Evolutionary conservation across 2,329 filamentous ascomycete species (phyloP), one percentile per base, ranked within the genome.

Genomic region (Sporothrix brasiliensis): DNA sequence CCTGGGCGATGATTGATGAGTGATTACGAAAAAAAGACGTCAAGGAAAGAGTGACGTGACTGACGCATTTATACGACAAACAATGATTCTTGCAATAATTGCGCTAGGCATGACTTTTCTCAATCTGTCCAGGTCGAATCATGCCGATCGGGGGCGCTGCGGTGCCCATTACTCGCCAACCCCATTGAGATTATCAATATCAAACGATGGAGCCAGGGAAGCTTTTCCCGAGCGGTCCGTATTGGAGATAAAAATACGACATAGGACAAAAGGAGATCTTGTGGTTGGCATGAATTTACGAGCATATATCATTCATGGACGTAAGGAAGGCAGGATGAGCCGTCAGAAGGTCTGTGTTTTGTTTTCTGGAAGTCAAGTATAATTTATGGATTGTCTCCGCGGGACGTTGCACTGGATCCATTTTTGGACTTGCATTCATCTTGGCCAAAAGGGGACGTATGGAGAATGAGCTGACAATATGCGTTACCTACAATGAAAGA

Each of bases 141-240:
- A 34, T 56, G 53, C 53, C 53, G 10, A 10, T 14, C 13, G 52
- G 24, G 27, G 19, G 5, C n/a, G 13, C 27, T 30, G 30, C 34
- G 16, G 27, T 60, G 54, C 30, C 19, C 56, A 21, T 19, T 13
- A 21, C 56, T 60, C 5, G 14, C n/a, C 54, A 39, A 14, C 34
- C 21, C 34, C 19, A 11, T 3, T 14, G 34, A 34, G 19, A 41
- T 21, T 19, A 41, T 41, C 34, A 60, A 60, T 60, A n/a, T 60
- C 56, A 60, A 60, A 24, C 56, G 21, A 13, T 11, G 30, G 19
- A 39, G 10, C 56, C 56, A 41, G 56, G 56, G 56, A 60, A 41
- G 41, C 19, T 60, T 34, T 60, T 58, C 54, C 56, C 56, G 56
- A 21, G 56, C 56, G 56, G 56, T 41, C 56, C 56, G 56, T 41